Percentiles rank a stretch among this genome's conserved stretches.
These are phyloP conservation scores for Gossypium australe DNA, from an alignment of 345 rosid genomes.

Conservation along the genomic window DNA sequence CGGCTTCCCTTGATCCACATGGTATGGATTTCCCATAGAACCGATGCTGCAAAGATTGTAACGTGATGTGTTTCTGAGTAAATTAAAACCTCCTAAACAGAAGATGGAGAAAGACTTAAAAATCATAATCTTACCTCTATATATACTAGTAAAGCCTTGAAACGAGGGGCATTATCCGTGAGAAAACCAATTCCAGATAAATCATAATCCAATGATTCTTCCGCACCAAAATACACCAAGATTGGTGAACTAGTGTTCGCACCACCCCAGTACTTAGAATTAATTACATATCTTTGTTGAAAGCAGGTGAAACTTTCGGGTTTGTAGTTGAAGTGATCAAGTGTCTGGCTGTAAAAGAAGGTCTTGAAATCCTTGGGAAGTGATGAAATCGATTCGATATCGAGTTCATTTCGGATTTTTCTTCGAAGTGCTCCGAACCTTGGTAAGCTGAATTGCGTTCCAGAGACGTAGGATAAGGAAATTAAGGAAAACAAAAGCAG, in stretches of 20 bases:
- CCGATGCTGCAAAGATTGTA: slow-evolving; percentile 28
- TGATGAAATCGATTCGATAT: slow-evolving; percentile 4
- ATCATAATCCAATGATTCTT: slow-evolving; percentile 27
- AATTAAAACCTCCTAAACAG: neutral
- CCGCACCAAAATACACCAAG: slow-evolving; percentile 44
- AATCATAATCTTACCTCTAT: slow-evolving; percentile 26
- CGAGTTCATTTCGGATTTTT: neutral
- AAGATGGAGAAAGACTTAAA: neutral
- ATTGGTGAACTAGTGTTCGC: slow-evolving; percentile 40
- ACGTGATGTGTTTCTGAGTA: neutral
- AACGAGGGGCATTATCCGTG: slow-evolving; percentile 24
- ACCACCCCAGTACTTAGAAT: slow-evolving; percentile 48
- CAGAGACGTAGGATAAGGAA: neutral
- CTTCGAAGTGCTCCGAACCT: slow-evolving; percentile 17
- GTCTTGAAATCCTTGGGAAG: slow-evolving; percentile 20
- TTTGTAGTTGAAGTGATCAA: slow-evolving; percentile 52
- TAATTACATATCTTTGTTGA: slow-evolving; percentile 39
- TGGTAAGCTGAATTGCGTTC: slow-evolving; percentile 11
- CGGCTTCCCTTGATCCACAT: slow-evolving; percentile 18
- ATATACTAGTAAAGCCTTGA: slow-evolving; percentile 28
- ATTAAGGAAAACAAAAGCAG: slow-evolving; percentile 2
- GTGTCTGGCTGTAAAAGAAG: slow-evolving; percentile 31
- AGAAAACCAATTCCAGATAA: slow-evolving; percentile 16
- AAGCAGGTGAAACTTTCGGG: slow-evolving; percentile 49
- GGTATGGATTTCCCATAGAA: slow-evolving; percentile 43